Evolutionary conservation across 2,329 filamentous ascomycete genomes (phyloP).

Genomic region (Pseudonectria buxi): DNA sequence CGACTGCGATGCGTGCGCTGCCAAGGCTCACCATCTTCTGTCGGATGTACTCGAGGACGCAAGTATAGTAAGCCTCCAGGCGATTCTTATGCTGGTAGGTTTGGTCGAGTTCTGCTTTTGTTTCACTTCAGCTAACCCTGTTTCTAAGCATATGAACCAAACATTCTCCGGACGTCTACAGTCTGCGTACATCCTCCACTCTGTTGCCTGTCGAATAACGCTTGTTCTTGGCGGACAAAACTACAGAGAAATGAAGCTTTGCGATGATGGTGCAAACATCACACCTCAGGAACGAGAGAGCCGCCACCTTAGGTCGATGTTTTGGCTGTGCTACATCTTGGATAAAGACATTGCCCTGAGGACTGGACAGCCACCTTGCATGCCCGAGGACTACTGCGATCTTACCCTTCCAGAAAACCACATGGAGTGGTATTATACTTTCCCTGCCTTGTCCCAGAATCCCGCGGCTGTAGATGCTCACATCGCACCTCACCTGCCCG

Average conservation of each 20-base stretch:
- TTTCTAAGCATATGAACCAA: conserved; percentile 33
- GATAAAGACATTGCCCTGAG: conserved; percentile 52
- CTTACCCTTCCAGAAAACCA: conserved; percentile 20
- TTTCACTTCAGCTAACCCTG: neutral
- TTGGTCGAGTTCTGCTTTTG: neutral
- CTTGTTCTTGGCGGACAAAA: conserved; percentile 43
- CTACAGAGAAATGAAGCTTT: conserved; percentile 8
- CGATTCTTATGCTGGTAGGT: conserved; percentile 42
- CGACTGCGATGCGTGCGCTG: conserved; percentile 34
- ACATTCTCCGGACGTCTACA: conserved; percentile 41
- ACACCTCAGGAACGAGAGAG: conserved; percentile 20
- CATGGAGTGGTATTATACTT: conserved; percentile 14
- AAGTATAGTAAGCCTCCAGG: conserved; percentile 37
- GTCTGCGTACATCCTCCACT: conserved; percentile 35
- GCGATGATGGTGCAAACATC: conserved; percentile 2
- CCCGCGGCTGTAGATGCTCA: conserved; percentile 1
- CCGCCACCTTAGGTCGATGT: conserved; percentile 35
- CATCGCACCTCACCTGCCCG: conserved; percentile 31
- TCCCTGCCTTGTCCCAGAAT: neutral
- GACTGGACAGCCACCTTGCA: conserved; percentile 44
- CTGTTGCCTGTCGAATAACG: conserved; percentile 39
- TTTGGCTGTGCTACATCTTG: conserved; percentile 48
- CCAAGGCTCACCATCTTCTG: conserved; percentile 36
- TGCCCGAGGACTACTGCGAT: conserved; percentile 35
- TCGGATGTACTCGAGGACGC: conserved; percentile 36